Evolutionary conservation across 78 protist species (phyloP), one percentile per base, ranked within the genome.

Genomic region (Cyanophora paradoxa): DNA sequence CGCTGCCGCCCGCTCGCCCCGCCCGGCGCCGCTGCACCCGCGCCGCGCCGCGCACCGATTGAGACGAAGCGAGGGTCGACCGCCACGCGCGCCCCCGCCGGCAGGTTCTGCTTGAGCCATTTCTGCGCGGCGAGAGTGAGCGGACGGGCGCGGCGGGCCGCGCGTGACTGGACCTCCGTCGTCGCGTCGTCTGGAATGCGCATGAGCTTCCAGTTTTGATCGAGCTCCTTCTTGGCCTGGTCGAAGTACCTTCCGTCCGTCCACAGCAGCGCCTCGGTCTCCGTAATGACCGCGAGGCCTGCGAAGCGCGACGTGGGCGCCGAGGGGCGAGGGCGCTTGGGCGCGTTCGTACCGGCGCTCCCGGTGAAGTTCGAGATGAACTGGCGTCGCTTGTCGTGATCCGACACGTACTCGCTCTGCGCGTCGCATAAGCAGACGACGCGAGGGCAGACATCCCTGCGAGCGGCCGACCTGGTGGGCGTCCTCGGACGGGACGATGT

Each of bases 301-400:
- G n/a, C n/a, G n/a, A n/a, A n/a, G n/a, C n/a, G 13, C n/a, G n/a
- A n/a, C n/a, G n/a, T n/a, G n/a, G n/a, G n/a, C n/a, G n/a, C n/a
- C n/a, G n/a, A n/a, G n/a, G n/a, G n/a, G n/a, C n/a, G n/a, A n/a
- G n/a, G n/a, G 39, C n/a, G n/a, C n/a, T n/a, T n/a, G n/a, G n/a
- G n/a, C n/a, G n/a, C n/a, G n/a, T n/a, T n/a, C n/a, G 79, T 57
- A 24, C 95, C 96, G 0, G 94, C 80, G 0, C 89, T 80, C 31
- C 98, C 98, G 10, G 87, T 82, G 86, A 94, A 94, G 31, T 85
- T 88, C 20, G 89, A 66, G 44, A 90, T 37, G 39, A 71, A 82
- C 13, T 82, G 85, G 17, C 89, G 61, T 30, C 91, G 81, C 46
- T 86, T 33, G 72, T 80, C 87, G 50, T 28, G n/a, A 5, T 17